These are phyloP conservation scores for Gaillardinia entomophila DNA, from an alignment of 805 yeast species.

Conservation along the genomic window DNA sequence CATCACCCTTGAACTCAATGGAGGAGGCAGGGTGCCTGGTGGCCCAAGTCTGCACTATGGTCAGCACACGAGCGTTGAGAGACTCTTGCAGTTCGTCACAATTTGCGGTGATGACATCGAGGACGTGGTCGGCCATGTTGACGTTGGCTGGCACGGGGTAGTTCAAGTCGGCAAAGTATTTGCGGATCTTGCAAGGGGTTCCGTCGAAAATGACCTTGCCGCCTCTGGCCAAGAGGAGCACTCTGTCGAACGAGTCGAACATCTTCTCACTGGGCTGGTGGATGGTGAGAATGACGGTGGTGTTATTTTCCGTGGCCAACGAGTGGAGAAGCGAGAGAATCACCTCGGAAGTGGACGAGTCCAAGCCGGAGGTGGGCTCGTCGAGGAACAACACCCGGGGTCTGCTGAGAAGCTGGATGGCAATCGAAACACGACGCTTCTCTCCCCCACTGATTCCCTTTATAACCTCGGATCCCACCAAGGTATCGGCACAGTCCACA, in stretches of 20 bases:
- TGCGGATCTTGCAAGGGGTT: constrained; percentile 35
- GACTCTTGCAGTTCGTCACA: constrained; percentile 18
- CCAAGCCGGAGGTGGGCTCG: constrained; percentile 89
- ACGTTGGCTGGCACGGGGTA: constrained; percentile 53
- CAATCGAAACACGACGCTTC: constrained; percentile 77
- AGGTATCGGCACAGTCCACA: constrained; percentile 67
- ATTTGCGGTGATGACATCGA: constrained; percentile 59
- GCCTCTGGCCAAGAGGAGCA: constrained; percentile 69
- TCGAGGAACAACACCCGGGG: constrained; percentile 72
- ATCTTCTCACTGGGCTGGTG: constrained; percentile 78
- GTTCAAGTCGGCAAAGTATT: constrained; percentile 45
- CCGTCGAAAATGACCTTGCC: constrained; percentile 71
- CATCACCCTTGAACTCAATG: constrained; percentile 3
- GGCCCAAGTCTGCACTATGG: constrained; percentile 25
- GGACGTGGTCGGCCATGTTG: constrained; percentile 68
- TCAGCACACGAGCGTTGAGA: constrained; percentile 15
- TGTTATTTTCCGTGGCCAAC: constrained; percentile 53
- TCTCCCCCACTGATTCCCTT: constrained; percentile 50
- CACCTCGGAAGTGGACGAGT: constrained; percentile 69
- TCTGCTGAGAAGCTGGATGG: constrained; percentile 66
- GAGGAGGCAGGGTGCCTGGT: constrained; percentile 22
- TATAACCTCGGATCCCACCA: constrained; percentile 34
- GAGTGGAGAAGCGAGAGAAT: constrained; percentile 55
- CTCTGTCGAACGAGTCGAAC: constrained; percentile 59
- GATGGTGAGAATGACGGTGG: constrained; percentile 66